phyloP scores from a whole-genome alignment of 1,284 basidiomycete species.

The Anthracocystis setariae region DNA sequence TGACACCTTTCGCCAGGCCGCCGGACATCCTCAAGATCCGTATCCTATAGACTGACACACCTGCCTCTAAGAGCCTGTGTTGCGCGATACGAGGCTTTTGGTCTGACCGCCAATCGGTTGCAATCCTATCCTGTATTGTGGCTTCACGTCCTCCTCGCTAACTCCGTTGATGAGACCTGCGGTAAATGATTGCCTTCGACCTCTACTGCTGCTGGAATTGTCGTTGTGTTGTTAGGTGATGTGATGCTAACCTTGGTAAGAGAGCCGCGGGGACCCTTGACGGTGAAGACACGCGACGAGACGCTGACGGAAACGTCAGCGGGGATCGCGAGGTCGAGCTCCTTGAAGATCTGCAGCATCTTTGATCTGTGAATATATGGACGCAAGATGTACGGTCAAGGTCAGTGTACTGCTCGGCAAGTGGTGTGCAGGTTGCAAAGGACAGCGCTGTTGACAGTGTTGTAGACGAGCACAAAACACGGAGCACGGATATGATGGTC shows the following conservation, averaged over 20 bases:
- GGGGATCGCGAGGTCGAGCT: conserved; percentile 66
- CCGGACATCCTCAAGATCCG: no score
- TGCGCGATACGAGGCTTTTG: no score
- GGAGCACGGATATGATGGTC: neutral
- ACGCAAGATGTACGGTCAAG: neutral
- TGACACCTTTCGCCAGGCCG: no score
- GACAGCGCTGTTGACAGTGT: neutral
- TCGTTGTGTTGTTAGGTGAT: conserved; percentile 1
- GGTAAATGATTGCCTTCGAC: neutral
- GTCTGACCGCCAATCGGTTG: no score
- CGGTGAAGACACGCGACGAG: conserved; percentile 63
- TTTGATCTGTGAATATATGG: conserved; percentile 27
- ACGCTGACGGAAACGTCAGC: conserved; percentile 59
- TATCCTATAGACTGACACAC: no score
- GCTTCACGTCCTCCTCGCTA: neutral
- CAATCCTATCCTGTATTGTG: no score
- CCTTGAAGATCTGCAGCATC: conserved; percentile 68
- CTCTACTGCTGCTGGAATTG: conserved; percentile 10
- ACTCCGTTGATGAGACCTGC: neutral
- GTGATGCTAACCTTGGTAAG: conserved; percentile 65
- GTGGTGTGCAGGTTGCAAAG: neutral
- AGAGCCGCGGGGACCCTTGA: conserved; percentile 67
- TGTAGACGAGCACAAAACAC: conserved; percentile 8
- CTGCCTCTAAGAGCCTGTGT: no score
- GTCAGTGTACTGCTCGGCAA: conserved; percentile 7